Evolutionary conservation across 768 basidiomycete species (phyloP).

Genomic region (Naganishia vaughanmartiniae): DNA sequence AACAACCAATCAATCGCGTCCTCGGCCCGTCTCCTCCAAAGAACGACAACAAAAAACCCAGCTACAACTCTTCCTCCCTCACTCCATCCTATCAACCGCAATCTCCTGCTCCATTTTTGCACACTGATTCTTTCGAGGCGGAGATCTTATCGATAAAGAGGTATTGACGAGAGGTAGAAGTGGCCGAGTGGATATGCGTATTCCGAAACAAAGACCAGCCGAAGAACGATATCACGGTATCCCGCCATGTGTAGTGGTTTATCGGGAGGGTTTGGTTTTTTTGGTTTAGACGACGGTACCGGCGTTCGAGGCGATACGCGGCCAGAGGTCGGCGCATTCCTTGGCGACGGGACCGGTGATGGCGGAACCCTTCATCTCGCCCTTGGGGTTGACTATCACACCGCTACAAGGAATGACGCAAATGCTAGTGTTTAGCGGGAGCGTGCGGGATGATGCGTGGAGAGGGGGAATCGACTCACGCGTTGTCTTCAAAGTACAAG

Average conservation of each 20-base stretch:
- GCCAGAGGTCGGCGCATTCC: slow-evolving; percentile 99
- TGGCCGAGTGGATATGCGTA: too few relatives aligned
- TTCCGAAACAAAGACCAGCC: too few relatives aligned
- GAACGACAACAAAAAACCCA: too few relatives aligned
- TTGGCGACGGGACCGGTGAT: slow-evolving; percentile 68
- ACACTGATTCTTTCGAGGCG: background rate
- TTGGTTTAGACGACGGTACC: slow-evolving; percentile 85
- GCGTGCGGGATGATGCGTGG: background rate
- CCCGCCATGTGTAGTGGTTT: background rate
- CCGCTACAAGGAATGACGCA: slow-evolving; percentile 58
- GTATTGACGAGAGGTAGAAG: too few relatives aligned
- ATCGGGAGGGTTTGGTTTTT: background rate
- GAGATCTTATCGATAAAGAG: background rate
- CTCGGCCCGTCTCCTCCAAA: too few relatives aligned
- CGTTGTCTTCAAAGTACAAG: slow-evolving; percentile 78
- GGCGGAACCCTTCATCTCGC: slow-evolving; percentile 97
- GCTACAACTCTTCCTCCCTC: too few relatives aligned
- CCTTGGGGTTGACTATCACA: slow-evolving; percentile 97
- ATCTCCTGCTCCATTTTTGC: background rate
- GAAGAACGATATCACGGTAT: background rate
- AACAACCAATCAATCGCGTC: too few relatives aligned
- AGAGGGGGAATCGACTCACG: slow-evolving; percentile 1
- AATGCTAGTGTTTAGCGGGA: background rate
- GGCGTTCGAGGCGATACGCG: slow-evolving; percentile 97
- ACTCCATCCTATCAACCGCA: background rate